Evolutionary conservation across 371 early-diverging fungal species (phyloP).

Genomic region (Ordospora colligata): DNA sequence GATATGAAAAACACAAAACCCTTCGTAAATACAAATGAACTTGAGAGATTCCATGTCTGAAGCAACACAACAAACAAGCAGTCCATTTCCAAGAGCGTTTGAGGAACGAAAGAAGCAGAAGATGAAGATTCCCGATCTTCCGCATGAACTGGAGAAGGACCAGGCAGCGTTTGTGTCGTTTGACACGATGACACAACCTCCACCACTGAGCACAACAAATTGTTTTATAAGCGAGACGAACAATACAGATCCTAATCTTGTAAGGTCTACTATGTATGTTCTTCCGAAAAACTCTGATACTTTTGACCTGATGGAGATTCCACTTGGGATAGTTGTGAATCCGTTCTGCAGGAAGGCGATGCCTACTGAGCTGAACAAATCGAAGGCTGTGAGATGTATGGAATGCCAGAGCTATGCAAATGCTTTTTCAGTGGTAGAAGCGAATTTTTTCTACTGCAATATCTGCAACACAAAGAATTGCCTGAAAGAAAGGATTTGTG

Average conservation of each 20-base stretch:
- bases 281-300: conserved; percentile 48
- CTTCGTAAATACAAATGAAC: conserved; percentile 20
- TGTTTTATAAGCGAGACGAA: conserved; percentile 35
- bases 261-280: conserved; percentile 56
- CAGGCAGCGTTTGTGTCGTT: conserved; percentile 12
- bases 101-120: conserved; percentile 26
- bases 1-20: neutral
- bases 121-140: conserved; percentile 26
- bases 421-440: neutral
- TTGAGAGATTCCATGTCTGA: conserved; percentile 14
- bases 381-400: conserved; percentile 35
- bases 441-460: conserved; percentile 47
- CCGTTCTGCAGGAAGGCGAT: conserved; percentile 50
- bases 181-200: conserved; percentile 28
- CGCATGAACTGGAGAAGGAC: conserved; percentile 19
- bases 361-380: conserved; percentile 21
- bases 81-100: conserved; percentile 23
- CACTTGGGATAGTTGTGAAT: conserved; percentile 47
- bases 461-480: conserved; percentile 42
- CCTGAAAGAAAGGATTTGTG: neutral
- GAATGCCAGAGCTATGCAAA: conserved; percentile 52
- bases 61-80: neutral
- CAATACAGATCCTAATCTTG: conserved; percentile 38
- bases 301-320: conserved; percentile 50
- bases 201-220: conserved; percentile 47